Conservation (phyloP, 768 basidiomycete genomes). For the Hericium alpestre region DNA sequence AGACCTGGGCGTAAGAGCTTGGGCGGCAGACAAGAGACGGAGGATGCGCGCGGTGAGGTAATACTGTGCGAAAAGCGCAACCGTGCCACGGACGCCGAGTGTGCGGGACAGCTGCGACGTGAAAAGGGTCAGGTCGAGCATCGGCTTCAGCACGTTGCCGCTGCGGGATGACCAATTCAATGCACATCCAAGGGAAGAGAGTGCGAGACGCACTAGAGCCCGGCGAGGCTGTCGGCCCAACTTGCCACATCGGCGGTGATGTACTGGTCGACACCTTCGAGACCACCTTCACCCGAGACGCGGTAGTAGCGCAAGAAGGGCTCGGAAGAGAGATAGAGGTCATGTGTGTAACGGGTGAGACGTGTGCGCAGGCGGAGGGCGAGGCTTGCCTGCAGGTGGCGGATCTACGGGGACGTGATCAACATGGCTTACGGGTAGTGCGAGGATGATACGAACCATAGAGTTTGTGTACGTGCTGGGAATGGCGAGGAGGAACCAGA, state of each 20-base stretch:
- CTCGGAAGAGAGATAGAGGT: constrained; percentile 75
- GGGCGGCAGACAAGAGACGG: not conserved
- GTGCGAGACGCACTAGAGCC: constrained; percentile 67
- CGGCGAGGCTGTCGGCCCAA: constrained; percentile 78
- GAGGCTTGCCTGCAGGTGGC: constrained; percentile 79
- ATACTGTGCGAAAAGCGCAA: constrained; percentile 75
- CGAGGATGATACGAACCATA: constrained; percentile 44
- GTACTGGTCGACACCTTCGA: constrained; percentile 80
- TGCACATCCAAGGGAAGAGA: not conserved
- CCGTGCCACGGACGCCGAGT: constrained; percentile 75
- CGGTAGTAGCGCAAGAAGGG: constrained; percentile 66
- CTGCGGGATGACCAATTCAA: constrained; percentile 26
- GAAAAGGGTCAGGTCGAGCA: constrained; percentile 84
- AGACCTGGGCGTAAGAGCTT: not conserved
- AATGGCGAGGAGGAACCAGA: constrained; percentile 87
- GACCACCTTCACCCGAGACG: constrained; percentile 22
- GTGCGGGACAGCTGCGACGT: constrained; percentile 83
- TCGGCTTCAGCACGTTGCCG: constrained; percentile 88
- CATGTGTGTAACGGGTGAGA: constrained; percentile 83
- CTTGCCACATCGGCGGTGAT: constrained; percentile 87
- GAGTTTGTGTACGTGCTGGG: constrained; percentile 95
- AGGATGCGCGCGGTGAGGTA: constrained; percentile 53
- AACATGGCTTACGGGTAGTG: not conserved
- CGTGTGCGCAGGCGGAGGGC: constrained; percentile 76
- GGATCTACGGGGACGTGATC: constrained; percentile 41